Evolutionary conservation across 2,329 filamentous ascomycete species (phyloP), one percentile per base, ranked within the genome.

Genomic region (Botrytis galanthina): DNA sequence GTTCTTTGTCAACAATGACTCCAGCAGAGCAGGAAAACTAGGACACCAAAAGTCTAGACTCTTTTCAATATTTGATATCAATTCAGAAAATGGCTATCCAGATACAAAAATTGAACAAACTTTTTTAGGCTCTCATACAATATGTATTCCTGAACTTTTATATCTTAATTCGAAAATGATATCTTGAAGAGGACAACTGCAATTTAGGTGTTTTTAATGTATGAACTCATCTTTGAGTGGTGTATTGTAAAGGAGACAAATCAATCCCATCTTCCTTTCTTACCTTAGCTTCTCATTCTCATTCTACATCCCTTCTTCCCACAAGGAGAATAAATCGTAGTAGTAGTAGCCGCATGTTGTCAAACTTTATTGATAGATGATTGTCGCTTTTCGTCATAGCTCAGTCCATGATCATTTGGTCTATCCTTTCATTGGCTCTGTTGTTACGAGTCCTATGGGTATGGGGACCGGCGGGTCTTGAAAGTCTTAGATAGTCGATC

Each of bases 91-190:
- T n/a, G 0, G 6, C n/a, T 54, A n/a, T 54, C 14, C 5, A 54
- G 20, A n/a, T n/a, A 16, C 12, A n/a, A 14, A n/a, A 6, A 51
- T n/a, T 3, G 48, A 2, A 14, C 16, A 0, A n/a, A 14, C 8
- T 1, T 51, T 26, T n/a, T 1, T 51, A n/a, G 1, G 6, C 0
- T 14, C 48, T n/a, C 26, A n/a, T 16, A 7, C 3, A n/a, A 26
- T 1, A 16, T 16, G 48, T 14, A 26, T 51, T n/a, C 1, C 6
- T 1, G 5, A n/a, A 12, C 48, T 1, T 51, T 51, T 6, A 5
- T 54, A 54, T 54, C 48, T 54, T 16, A 0, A n/a, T 54, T n/a
- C 3, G 3, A 54, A 7, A 16, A 54, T 0, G 12, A n/a, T 16
- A n/a, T 16, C 3, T 1, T 54, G 26, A n/a, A 54, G 12, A 26